Evolutionary conservation across 768 basidiomycete species (phyloP).

Genomic region (Phanerodontia chrysosporium): DNA sequence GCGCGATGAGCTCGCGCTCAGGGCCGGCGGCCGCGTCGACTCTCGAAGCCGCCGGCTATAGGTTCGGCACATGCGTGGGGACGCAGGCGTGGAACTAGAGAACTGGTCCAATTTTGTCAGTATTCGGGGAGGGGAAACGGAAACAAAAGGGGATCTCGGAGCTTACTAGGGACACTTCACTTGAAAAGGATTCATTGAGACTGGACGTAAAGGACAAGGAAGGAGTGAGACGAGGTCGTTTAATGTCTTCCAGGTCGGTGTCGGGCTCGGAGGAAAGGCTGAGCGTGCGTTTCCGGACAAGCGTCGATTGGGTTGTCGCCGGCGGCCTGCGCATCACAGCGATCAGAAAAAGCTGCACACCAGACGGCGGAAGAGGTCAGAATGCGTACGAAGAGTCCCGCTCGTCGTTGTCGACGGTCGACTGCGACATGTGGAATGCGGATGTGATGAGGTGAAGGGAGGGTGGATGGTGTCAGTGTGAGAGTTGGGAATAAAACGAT

Average conservation of each 20-base stretch:
- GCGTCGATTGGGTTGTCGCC: neutral
- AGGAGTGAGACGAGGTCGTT: neutral
- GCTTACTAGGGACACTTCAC: neutral
- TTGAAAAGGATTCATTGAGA: neutral
- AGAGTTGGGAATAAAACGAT: neutral
- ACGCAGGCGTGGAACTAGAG: neutral
- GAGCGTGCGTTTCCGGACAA: neutral
- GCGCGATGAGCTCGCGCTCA: conserved; percentile 2
- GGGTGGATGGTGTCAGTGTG: neutral
- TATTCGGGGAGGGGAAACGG: neutral
- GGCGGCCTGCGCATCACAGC: neutral
- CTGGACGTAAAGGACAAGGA: neutral
- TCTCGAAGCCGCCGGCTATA: neutral
- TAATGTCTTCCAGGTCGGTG: neutral
- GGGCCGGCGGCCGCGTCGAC: neutral
- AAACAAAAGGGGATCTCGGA: neutral
- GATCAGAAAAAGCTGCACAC: neutral
- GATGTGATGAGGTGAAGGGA: neutral
- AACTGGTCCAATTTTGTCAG: neutral
- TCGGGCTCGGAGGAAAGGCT: neutral
- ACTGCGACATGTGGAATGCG: neutral
- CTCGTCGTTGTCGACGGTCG: neutral
- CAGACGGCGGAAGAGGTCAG: too few species aligned
- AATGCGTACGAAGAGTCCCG: neutral
- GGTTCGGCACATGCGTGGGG: conserved; percentile 1